These are phyloP conservation scores for Epichloe sibirici DNA, from an alignment of 2,329 filamentous ascomycete species.

Conservation along the genomic window DNA sequence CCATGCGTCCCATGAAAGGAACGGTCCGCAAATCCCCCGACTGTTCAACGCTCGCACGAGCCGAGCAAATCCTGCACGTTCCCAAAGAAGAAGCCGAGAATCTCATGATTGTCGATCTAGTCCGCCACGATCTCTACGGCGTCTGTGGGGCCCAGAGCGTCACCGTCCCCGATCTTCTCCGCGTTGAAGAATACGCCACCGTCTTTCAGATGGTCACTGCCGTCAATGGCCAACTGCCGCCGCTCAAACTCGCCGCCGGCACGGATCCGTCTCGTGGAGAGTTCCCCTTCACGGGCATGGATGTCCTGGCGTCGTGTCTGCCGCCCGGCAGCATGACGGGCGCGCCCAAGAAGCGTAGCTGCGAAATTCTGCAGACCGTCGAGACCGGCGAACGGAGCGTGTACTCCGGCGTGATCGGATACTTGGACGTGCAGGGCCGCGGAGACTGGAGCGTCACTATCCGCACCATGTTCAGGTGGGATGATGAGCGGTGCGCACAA, in stretches of 20 bases:
- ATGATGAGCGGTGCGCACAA: constrained; percentile 36
- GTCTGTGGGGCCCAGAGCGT: constrained; percentile 67
- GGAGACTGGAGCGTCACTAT: constrained; percentile 92
- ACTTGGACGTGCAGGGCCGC: constrained; percentile 72
- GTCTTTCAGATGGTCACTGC: constrained; percentile 89
- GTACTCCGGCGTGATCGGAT: constrained; percentile 83
- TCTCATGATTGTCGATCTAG: constrained; percentile 93
- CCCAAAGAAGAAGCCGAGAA: constrained; percentile 93
- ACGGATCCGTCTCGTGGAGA: constrained; percentile 5
- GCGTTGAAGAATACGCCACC: constrained; percentile 80
- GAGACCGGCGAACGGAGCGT: constrained; percentile 58
- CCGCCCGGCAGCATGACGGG: constrained; percentile 96
- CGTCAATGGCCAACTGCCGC: constrained; percentile 56
- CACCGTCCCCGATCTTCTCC: constrained; percentile 63
- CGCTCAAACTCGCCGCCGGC: constrained; percentile 6
- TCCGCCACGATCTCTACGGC: constrained; percentile 86
- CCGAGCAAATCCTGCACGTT: constrained; percentile 58
- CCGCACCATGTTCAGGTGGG: constrained; percentile 64
- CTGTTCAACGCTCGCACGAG: constrained; percentile 56
- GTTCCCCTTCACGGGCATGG: constrained; percentile 47
- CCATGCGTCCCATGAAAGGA: constrained; percentile 92
- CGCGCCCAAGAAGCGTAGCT: constrained; percentile 85
- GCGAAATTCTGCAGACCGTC: constrained; percentile 62
- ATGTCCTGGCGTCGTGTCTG: constrained; percentile 64
- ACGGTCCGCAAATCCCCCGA: constrained; percentile 69